A percentile compares a stretch with the other conserved stretches of the same genome.
phyloP scores from a whole-genome alignment of 176 grass and related monocot genomes.

The Themeda triandra region DNA sequence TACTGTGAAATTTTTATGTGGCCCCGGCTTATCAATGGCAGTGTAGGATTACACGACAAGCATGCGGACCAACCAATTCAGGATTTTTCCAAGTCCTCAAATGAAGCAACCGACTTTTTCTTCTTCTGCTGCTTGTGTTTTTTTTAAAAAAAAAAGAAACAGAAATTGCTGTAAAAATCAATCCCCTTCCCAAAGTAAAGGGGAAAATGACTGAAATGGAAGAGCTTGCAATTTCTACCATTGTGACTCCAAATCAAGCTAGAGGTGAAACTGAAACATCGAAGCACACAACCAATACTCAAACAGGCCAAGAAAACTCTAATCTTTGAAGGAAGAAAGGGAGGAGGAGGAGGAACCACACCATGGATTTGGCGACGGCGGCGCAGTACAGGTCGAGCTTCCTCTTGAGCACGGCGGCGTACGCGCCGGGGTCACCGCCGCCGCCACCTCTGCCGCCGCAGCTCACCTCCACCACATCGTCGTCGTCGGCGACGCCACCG shows the following conservation, averaged over 20 bases:
- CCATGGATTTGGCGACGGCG: slow-evolving; percentile 75
- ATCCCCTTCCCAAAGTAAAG: neutral
- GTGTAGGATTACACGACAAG: neutral
- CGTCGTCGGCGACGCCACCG: slow-evolving; percentile 9
- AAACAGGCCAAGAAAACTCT: neutral
- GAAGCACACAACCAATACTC: neutral
- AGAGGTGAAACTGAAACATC: neutral
- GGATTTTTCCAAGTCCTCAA: neutral
- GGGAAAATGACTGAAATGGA: neutral
- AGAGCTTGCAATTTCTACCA: neutral
- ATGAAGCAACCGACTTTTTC: neutral
- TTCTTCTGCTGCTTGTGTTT: too few species aligned
- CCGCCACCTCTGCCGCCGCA: slow-evolving; percentile 19
- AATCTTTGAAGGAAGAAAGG: neutral
- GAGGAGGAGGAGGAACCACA: neutral
- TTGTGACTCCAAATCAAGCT: neutral
- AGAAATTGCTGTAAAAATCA: neutral
- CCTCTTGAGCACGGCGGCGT: slow-evolving; percentile 64
- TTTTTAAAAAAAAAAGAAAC: too few species aligned
- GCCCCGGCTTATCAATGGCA: neutral
- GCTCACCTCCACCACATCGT: slow-evolving; percentile 42
- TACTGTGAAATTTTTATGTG: neutral
- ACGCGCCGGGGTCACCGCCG: slow-evolving; percentile 40
- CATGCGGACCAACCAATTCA: neutral
- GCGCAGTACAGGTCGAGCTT: slow-evolving; percentile 81